phyloP scores from a whole-genome alignment of 2,329 filamentous ascomycete species.

The Aspergillus terreus region DNA sequence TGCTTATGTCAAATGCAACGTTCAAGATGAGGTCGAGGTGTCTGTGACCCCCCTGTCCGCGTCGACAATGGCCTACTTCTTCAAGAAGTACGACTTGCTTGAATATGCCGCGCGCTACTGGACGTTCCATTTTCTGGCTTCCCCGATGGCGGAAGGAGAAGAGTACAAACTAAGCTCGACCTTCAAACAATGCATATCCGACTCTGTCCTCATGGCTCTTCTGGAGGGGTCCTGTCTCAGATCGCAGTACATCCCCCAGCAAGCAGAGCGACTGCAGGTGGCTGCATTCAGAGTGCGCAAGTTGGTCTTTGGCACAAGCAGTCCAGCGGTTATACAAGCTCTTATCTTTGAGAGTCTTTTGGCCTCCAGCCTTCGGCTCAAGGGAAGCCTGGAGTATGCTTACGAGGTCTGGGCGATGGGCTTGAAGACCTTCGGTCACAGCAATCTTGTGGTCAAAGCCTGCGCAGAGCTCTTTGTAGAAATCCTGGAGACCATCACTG shows the following conservation, averaged over 20 bases:
- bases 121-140: constrained; percentile 2
- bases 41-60: not conserved
- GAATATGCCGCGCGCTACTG: constrained; percentile 3
- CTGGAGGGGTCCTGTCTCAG: not conserved
- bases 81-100: constrained; percentile 1
- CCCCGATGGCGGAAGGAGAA: constrained; percentile 1
- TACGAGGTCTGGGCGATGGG: constrained; percentile 3
- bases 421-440: not conserved
- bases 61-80: not conserved
- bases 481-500: not conserved
- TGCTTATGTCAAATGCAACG: constrained; percentile 1
- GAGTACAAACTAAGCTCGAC: not conserved
- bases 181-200: constrained; percentile 1
- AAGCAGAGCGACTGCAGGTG: not conserved
- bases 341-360: not conserved
- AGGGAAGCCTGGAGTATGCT: not conserved
- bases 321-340: not conserved
- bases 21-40: not conserved
- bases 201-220: constrained; percentile 2
- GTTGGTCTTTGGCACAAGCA: not conserved
- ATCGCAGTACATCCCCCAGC: not conserved
- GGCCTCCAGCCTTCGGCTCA: not conserved
- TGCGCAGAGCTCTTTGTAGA: not conserved
- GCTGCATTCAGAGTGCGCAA: not conserved
- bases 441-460: not conserved